A percentile compares a stretch with the other conserved stretches of the same genome.
phyloP scores from a whole-genome alignment of 768 basidiomycete genomes.

The Panus rudis region DNA sequence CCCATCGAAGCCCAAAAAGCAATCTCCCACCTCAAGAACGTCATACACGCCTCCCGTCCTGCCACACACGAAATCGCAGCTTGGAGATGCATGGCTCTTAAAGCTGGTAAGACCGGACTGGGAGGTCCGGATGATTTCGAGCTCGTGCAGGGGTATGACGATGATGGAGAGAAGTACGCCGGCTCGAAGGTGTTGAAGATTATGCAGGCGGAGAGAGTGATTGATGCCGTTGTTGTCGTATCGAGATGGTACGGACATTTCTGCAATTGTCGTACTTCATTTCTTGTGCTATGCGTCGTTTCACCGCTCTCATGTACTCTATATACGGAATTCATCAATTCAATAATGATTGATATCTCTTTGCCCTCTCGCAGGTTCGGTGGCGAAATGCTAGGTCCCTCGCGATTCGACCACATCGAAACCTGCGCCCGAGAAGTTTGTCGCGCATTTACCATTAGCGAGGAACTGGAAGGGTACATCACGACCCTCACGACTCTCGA shows the following conservation, averaged over 20 bases:
- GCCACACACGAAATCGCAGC: conserved; percentile 72
- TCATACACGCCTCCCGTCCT: conserved; percentile 49
- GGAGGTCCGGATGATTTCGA: conserved; percentile 73
- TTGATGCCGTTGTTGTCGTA: conserved; percentile 77
- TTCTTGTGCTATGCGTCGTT: no score
- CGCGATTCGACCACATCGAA: conserved; percentile 70
- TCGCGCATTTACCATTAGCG: conserved; percentile 53
- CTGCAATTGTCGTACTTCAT: neutral
- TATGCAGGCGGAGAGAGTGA: conserved; percentile 61
- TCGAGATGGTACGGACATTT: conserved; percentile 57
- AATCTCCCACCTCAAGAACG: conserved; percentile 46
- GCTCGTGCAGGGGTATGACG: conserved; percentile 52
- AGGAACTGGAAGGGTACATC: conserved; percentile 61
- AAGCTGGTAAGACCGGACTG: conserved; percentile 56
- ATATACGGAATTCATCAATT: no score
- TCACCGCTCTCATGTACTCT: no score
- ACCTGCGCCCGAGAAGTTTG: conserved; percentile 72
- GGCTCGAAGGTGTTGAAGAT: conserved; percentile 54
- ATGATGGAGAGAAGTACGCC: conserved; percentile 76
- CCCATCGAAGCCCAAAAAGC: conserved; percentile 43
- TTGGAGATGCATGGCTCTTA: conserved; percentile 73
- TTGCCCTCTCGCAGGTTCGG: conserved; percentile 53
- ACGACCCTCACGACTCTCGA: conserved; percentile 54
- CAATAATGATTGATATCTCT: no score
- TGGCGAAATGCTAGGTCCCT: conserved; percentile 72